Conservation (phyloP, 2,329 filamentous ascomycete genomes). For the Phaeoacremonium minimum region DNA sequence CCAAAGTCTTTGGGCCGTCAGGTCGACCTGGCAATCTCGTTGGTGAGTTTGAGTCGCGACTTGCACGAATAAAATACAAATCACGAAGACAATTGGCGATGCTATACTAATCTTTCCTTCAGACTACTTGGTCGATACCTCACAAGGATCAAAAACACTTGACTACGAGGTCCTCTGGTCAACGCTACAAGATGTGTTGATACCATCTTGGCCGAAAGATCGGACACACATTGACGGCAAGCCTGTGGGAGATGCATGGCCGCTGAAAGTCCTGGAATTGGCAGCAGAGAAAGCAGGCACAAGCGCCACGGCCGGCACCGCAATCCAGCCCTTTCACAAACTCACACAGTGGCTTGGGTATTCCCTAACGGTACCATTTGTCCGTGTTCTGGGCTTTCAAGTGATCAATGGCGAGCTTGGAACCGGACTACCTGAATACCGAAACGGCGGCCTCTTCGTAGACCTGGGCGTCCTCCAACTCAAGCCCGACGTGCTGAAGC, state of each 20-base stretch:
- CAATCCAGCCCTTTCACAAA: conserved; percentile 86
- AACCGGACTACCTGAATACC: conserved; percentile 86
- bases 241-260: conserved; percentile 48
- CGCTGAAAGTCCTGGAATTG: conserved; percentile 48
- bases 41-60: conserved; percentile 24
- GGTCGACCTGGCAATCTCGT: conserved; percentile 44
- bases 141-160: conserved; percentile 19
- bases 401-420: conserved; percentile 78
- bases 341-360: conserved; percentile 93
- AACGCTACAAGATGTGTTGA: conserved; percentile 35
- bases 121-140: conserved; percentile 34
- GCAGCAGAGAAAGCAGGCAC: conserved; percentile 45
- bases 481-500: conserved; percentile 64
- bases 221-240: conserved; percentile 43
- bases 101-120: not conserved
- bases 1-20: conserved; percentile 32
- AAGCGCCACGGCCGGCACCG: conserved; percentile 12
- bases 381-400: conserved; percentile 71
- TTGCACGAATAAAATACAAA: too few species aligned
- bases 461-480: conserved; percentile 77
- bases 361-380: conserved; percentile 89
- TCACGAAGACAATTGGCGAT: too few species aligned
- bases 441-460: conserved; percentile 85
- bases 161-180: conserved; percentile 36
- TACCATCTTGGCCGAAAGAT: conserved; percentile 44